Evolutionary conservation across 352 stramenopile genomes (phyloP), one percentile per base, ranked within the genome.

Genomic region (Halophytophthora batemanensis): DNA sequence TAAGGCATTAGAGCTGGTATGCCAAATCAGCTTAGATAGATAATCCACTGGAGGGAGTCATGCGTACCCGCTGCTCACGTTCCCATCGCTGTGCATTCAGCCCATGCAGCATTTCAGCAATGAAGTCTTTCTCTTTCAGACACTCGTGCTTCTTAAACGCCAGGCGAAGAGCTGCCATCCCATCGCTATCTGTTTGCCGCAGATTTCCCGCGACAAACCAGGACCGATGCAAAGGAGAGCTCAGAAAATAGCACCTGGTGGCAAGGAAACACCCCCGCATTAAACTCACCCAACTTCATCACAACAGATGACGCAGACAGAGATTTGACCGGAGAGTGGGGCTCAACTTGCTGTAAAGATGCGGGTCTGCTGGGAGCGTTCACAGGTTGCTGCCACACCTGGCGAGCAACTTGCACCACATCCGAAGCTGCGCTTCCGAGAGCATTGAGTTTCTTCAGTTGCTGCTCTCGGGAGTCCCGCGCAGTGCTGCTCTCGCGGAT

Each of bases 41-140:
- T 17, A 38, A 13, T 6, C 11, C 33, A 17, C 7, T 2, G 11
- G n/a, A 14, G 2, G 33, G 15, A 35, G 29, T 13, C 15, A 38
- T 13, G 8, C 53, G 4, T 41, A 85, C 71, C 35, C 63, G 68
- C 38, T 76, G 19, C 2, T 61, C 50, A 6, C 52, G 54, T 10
- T 40, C 3, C 14, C 65, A 36, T 2, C 46, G 43, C 11, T 66
- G 29, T 5, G 57, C 50, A 1, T 73, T 45, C 14, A 79, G 34
- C 1, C 42, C 60, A 1, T 42, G 18, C 2, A 84, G 45, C 67
- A 79, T 71, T 44, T 73, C 58, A 0, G 52, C 33, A 15, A 72
- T 48, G 21, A 86, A 86, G 8, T 78, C 70, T 17, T 77, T 66
- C 49, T 84, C 67, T 19, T 53, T 51, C 22, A 83, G 43, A 1